phyloP scores from a whole-genome alignment of 805 yeast species.

The Torulaspora microellipsoides region DNA sequence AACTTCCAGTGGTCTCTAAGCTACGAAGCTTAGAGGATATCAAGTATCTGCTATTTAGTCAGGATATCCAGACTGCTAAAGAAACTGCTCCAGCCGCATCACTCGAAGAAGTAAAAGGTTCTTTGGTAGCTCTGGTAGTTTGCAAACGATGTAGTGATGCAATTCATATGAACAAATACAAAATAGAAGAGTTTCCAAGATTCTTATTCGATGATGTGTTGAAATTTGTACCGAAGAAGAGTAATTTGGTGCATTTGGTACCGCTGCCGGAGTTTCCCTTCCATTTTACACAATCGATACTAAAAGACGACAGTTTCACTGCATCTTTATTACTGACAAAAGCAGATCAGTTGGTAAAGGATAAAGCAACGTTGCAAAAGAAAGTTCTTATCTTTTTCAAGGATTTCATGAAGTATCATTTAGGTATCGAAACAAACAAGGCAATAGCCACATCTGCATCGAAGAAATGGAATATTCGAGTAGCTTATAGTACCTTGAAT shows the following conservation, averaged over 20 bases:
- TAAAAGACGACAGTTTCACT: conserved; percentile 13
- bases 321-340: conserved; percentile 26
- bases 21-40: conserved; percentile 17
- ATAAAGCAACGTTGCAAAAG: conserved; percentile 18
- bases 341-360: conserved; percentile 31
- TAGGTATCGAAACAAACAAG: conserved; percentile 30
- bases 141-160: conserved; percentile 59
- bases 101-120: conserved; percentile 9
- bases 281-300: conserved; percentile 37
- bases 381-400: conserved; percentile 32
- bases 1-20: conserved; percentile 7
- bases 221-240: conserved; percentile 38
- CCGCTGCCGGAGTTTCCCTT: conserved; percentile 73
- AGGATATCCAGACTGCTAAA: conserved; percentile 24
- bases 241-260: conserved; percentile 54
- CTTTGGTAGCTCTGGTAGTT: conserved; percentile 23
- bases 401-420: conserved; percentile 29
- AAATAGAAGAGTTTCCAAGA: conserved; percentile 34
- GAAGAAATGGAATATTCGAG: conserved; percentile 28
- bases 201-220: conserved; percentile 32
- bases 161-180: conserved; percentile 40
- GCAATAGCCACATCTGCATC: conserved; percentile 24
- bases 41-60: conserved; percentile 31
- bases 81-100: conserved; percentile 11
- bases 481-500: conserved; percentile 20